Evolutionary conservation across 2,329 filamentous ascomycete genomes (phyloP).

Genomic region (Ciborinia camelliae): DNA sequence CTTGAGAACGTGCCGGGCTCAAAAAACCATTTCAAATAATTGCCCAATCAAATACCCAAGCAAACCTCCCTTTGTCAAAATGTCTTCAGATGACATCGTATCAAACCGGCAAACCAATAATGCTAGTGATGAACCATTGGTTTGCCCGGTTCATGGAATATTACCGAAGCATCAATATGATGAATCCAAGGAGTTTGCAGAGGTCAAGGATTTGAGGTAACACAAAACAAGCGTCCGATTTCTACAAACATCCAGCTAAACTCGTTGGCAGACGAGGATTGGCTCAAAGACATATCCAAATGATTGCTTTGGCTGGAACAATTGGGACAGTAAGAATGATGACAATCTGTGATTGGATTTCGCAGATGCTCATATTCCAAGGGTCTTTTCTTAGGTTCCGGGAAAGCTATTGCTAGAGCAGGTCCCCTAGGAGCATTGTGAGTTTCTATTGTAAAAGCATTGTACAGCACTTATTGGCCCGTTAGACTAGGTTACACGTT

Average conservation of each 20-base stretch:
- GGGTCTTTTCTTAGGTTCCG: slow-evolving; percentile 39
- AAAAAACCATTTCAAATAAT: not conserved
- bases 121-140: slow-evolving; percentile 6
- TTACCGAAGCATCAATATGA: not conserved
- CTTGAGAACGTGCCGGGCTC: not conserved
- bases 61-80: not conserved
- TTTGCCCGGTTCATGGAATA: not conserved
- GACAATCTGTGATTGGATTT: too few relatives aligned
- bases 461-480: not conserved
- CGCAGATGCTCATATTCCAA: not conserved
- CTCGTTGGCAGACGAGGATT: slow-evolving; percentile 30
- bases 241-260: not conserved
- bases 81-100: not conserved
- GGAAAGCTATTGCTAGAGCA: slow-evolving; percentile 49
- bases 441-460: not conserved
- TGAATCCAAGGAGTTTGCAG: slow-evolving; percentile 11
- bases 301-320: slow-evolving; percentile 44
- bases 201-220: slow-evolving; percentile 19
- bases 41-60: not conserved
- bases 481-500: slow-evolving; percentile 17
- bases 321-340: slow-evolving; percentile 39
- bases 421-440: slow-evolving; percentile 50
- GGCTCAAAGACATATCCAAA: slow-evolving; percentile 43
- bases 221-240: not conserved
- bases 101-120: not conserved